Percentiles rank a stretch among this genome's conserved stretches.
Conservation (phyloP, 2,329 filamentous ascomycete species). For the Triangularia verruculosa region DNA sequence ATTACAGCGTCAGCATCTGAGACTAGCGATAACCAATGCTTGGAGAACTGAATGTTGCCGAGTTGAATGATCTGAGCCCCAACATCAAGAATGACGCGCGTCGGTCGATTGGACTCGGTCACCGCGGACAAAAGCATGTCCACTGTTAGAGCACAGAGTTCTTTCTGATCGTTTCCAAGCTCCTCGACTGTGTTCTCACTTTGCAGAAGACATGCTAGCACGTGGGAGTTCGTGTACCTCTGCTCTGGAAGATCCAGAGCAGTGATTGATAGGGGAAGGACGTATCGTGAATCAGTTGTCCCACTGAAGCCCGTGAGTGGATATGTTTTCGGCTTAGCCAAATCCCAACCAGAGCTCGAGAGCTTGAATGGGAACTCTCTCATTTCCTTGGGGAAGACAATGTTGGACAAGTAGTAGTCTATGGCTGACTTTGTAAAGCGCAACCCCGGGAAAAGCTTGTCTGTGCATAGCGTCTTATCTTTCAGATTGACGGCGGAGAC, state of each 20-base stretch:
- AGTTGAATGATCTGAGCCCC: slow-evolving; percentile 60
- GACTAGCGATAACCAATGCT: slow-evolving; percentile 44
- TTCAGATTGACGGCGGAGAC: slow-evolving; percentile 56
- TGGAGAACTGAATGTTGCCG: slow-evolving; percentile 53
- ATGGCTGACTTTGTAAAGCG: slow-evolving; percentile 50
- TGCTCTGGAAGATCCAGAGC: slow-evolving; percentile 59
- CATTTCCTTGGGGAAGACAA: slow-evolving; percentile 63
- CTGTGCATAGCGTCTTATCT: slow-evolving; percentile 47
- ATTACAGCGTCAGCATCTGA: slow-evolving; percentile 46
- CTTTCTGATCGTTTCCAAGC: slow-evolving; percentile 32
- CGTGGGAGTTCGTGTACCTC: slow-evolving; percentile 60
- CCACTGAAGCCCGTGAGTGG: slow-evolving; percentile 68
- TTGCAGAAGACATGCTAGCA: slow-evolving; percentile 56
- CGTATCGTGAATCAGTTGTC: slow-evolving; percentile 61
- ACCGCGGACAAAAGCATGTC: slow-evolving; percentile 45
- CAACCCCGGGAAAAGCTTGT: slow-evolving; percentile 52
- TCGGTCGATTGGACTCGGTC: slow-evolving; percentile 36
- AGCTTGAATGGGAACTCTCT: slow-evolving; percentile 64
- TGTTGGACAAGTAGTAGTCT: slow-evolving; percentile 60
- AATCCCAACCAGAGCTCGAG: slow-evolving; percentile 65
- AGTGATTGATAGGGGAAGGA: slow-evolving; percentile 59
- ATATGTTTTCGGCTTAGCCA: slow-evolving; percentile 35
- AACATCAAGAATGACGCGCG: slow-evolving; percentile 60
- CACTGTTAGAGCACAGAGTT: slow-evolving; percentile 44
- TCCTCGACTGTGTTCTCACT: slow-evolving; percentile 49